Base-by-base conservation (phyloP, 2,329 filamentous ascomycete genomes). In the Didymella keratinophila region DNA sequence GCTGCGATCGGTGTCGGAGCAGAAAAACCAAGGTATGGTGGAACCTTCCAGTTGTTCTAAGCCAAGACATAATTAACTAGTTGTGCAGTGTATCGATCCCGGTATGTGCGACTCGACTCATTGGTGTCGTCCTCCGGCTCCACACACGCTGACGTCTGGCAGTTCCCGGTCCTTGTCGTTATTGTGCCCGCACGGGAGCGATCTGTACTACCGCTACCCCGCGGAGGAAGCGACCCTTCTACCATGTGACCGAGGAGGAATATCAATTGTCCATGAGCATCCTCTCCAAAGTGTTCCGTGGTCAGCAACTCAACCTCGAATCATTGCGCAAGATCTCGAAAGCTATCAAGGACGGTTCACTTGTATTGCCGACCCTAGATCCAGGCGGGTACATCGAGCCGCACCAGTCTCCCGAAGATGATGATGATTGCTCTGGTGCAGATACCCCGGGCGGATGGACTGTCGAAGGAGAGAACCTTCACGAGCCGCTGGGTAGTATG, bases 231-330 rank as follows among this genome's bases (percentile, higher is more conserved):
- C 66, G 75, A 10, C 75, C 75, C 7, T 77, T 75, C 58, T 77
- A 77, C 57, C 75, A 77, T 70, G 75, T 77, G 23, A 76, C 75
- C 23, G 75, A 77, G 54, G 75, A 77, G 48, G 75, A 77, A 55
- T 77, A 77, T 37, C 73, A 75, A 51, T 74, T 74, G 43, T 71
- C 73, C 2, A 73, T 76, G 68, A 69, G 71, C 27, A 77, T 77
- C 45, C 63, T 77, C 8, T 72, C 75, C 48, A 67, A 74, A 51
- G 73, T 76, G 60, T 76, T 76, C 43, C 75, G 73, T 12, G 73
- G 73, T 12, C 69, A 68, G 46, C 72, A 77, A 45, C 62, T 77
- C 18, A 77, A 76, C 51, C 64, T 76, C 9, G 67, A 72, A 14
- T 71, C 69, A 0, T 64, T 77, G 4, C 67, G 72, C 44, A 65